Evolutionary conservation across 1,284 basidiomycete species (phyloP).

Genomic region (Pseudozyma tsukubaensis): DNA sequence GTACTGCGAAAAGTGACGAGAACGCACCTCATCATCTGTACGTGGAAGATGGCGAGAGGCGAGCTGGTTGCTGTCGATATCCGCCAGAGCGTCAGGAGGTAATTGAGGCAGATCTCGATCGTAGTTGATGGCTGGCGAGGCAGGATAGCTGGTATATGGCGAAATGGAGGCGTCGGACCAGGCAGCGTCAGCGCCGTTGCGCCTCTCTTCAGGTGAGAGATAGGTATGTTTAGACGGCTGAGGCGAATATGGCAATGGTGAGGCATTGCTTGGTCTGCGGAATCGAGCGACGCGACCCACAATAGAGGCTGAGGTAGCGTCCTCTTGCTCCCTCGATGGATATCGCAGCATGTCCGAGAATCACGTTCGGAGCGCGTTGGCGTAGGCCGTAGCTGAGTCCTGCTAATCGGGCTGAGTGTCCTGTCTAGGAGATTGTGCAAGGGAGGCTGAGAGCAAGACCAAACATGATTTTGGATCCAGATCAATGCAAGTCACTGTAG

Average conservation of each 20-base stretch:
- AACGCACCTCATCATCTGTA: constrained; percentile 37
- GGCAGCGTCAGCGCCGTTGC: constrained; percentile 7
- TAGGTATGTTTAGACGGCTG: constrained; percentile 19
- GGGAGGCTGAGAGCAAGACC: too few relatives aligned
- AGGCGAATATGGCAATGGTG: constrained; percentile 13
- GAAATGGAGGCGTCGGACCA: constrained; percentile 31
- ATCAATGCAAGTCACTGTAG: too few relatives aligned
- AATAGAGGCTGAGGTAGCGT: constrained; percentile 13
- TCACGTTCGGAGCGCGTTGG: neutral
- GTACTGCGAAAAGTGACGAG: constrained; percentile 29
- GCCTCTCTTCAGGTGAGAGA: constrained; percentile 34
- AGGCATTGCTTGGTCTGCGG: constrained; percentile 29
- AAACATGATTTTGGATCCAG: too few relatives aligned
- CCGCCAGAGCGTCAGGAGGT: constrained; percentile 33
- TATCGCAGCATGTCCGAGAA: constrained; percentile 21
- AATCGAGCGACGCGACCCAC: constrained; percentile 21
- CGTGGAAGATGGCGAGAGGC: constrained; percentile 10
- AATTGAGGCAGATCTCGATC: constrained; percentile 37
- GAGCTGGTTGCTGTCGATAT: constrained; percentile 19
- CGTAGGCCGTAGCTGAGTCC: neutral
- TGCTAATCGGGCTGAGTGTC: too few relatives aligned
- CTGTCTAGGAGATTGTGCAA: too few relatives aligned
- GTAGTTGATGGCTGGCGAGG: constrained; percentile 39
- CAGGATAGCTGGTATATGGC: constrained; percentile 17
- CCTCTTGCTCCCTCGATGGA: constrained; percentile 11